These are phyloP conservation scores for Chlorella sp. DNA, from an alignment of 139 green algal genomes.

Conservation along the genomic window DNA sequence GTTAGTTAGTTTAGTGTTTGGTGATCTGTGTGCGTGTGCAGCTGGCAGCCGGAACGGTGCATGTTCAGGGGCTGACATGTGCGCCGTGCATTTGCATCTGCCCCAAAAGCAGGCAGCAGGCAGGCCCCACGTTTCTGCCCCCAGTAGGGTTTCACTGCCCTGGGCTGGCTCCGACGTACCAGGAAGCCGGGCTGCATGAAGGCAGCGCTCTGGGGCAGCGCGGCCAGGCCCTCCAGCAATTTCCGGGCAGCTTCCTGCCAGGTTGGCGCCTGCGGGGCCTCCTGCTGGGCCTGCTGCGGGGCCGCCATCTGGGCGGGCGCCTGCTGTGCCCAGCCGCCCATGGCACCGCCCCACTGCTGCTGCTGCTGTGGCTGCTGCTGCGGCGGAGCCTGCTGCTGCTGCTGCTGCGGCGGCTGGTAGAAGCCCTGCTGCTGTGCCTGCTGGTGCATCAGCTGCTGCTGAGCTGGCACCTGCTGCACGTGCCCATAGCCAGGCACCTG, in stretches of 20 bases:
- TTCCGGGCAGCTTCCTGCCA: slow-evolving; percentile 11
- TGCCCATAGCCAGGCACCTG: background rate
- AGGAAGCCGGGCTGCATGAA: slow-evolving; percentile 43
- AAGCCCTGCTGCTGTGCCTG: background rate
- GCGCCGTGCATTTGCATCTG: no score
- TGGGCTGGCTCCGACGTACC: no score
- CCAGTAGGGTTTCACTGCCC: background rate
- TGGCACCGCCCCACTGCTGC: background rate
- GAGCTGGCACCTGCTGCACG: slow-evolving; percentile 1
- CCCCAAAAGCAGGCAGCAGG: no score
- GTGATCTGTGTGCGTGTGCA: no score
- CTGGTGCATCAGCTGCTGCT: background rate
- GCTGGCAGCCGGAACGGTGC: no score
- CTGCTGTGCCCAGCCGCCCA: background rate
- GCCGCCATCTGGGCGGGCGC: background rate
- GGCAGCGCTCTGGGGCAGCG: background rate
- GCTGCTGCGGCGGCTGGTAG: background rate
- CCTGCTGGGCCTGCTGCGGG: background rate
- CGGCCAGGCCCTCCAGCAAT: slow-evolving; percentile 12
- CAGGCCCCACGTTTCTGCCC: no score
- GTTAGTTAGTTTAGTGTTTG: no score
- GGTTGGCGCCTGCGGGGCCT: background rate
- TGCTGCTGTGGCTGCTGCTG: background rate
- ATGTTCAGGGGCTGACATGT: no score
- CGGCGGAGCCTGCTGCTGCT: background rate